Percentiles rank a stretch among this genome's conserved stretches.
These are phyloP conservation scores for Epicoccum nigrum DNA, from an alignment of 2,329 filamentous ascomycete genomes.

Conservation along the genomic window DNA sequence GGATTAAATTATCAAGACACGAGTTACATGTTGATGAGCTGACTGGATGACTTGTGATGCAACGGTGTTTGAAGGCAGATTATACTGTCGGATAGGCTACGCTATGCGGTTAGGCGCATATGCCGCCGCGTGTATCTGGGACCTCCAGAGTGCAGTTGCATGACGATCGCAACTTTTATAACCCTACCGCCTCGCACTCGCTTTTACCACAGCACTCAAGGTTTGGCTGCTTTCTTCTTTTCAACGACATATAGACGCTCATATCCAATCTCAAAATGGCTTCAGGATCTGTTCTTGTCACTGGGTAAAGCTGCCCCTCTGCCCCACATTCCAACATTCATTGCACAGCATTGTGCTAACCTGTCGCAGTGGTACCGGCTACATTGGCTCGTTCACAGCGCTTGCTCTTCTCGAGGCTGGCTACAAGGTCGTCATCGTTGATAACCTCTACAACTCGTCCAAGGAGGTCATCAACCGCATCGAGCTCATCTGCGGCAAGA, in stretches of 20 bases:
- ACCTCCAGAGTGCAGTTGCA: neutral
- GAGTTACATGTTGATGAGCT: neutral
- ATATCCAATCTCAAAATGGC: conserved; percentile 61
- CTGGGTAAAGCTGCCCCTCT: conserved; percentile 70
- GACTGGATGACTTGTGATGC: too few relatives aligned
- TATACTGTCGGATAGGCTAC: neutral
- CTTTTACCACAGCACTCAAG: conserved; percentile 2
- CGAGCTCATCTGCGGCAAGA: conserved; percentile 88
- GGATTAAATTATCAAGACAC: neutral
- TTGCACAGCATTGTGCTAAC: conserved; percentile 13
- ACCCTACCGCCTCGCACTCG: conserved; percentile 20
- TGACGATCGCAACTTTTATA: conserved; percentile 27
- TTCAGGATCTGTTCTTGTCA: conserved; percentile 86
- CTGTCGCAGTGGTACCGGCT: conserved; percentile 82
- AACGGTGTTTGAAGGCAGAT: neutral
- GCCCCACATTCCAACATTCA: conserved; percentile 27
- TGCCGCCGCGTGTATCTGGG: neutral
- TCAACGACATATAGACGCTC: neutral
- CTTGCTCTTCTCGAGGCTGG: conserved; percentile 90
- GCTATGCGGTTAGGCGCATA: neutral
- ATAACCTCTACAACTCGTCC: conserved; percentile 97
- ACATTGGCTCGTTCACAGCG: conserved; percentile 97
- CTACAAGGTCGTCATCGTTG: conserved; percentile 95
- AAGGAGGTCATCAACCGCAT: conserved; percentile 91
- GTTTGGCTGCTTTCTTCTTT: neutral